Conservation (phyloP, 805 yeast genomes). For the Candida railenensis region DNA sequence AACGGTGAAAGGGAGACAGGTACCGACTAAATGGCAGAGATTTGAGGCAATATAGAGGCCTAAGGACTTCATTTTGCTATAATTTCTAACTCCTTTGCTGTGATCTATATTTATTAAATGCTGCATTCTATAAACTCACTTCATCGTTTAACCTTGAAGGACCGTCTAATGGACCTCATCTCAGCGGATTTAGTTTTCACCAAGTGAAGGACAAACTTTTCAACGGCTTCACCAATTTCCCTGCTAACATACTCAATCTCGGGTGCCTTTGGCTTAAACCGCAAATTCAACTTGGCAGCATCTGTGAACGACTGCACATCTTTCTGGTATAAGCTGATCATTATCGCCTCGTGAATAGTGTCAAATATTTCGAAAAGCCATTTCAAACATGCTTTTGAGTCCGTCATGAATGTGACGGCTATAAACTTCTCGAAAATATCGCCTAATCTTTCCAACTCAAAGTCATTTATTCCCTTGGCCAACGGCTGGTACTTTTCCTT, state of each 20-base stretch:
- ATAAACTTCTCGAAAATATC: conserved; percentile 13
- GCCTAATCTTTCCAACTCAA: conserved; percentile 8
- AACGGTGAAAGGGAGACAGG: not conserved
- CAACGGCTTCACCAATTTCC: conserved; percentile 1
- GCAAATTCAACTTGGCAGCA: conserved; percentile 4
- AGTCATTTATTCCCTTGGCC: not conserved
- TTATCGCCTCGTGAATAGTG: conserved; percentile 6
- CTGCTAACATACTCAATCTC: not conserved
- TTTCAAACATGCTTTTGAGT: conserved; percentile 7
- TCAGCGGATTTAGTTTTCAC: not conserved
- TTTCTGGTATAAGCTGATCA: conserved; percentile 7
- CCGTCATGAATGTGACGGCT: conserved; percentile 10
- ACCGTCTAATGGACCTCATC: not conserved
- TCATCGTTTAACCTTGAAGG: not conserved
- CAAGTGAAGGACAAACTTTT: not conserved
- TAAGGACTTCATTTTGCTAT: too few species aligned
- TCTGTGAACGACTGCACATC: conserved; percentile 2
- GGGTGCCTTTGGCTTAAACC: not conserved
- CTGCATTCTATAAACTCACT: not conserved
- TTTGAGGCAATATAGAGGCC: not conserved
- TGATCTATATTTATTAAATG: too few species aligned
- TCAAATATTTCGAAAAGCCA: conserved; percentile 11
- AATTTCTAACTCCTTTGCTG: too few species aligned
- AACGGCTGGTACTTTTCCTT: not conserved
- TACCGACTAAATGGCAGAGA: not conserved